Percentiles rank a stretch among this genome's conserved stretches.
Evolutionary conservation across 1,284 basidiomycete species (phyloP).

Genomic region (Agroathelia rolfsii): DNA sequence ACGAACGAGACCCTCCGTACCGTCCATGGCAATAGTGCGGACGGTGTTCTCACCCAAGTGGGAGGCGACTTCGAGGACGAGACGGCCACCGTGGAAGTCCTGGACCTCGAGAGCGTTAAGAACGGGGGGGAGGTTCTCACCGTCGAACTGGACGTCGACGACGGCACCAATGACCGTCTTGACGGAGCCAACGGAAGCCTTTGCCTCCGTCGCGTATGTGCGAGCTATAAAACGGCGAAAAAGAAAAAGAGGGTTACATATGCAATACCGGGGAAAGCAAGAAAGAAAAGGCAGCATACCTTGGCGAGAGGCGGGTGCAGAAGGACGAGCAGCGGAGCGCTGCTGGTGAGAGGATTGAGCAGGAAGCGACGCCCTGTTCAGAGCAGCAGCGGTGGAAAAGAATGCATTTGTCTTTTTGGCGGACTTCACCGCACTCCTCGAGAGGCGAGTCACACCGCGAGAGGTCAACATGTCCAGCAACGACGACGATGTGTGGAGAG

Average conservation of each 20-base stretch:
- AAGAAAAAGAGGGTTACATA: conserved; percentile 13
- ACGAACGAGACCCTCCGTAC: conserved; percentile 99
- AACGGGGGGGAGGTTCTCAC: conserved; percentile 88
- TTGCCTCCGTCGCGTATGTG: conserved; percentile 86
- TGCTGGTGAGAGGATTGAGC: conserved; percentile 23
- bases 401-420: conserved; percentile 66
- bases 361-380: conserved; percentile 23
- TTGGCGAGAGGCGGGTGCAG: conserved; percentile 33
- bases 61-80: conserved; percentile 93
- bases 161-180: conserved; percentile 98
- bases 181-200: conserved; percentile 61
- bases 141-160: conserved; percentile 95
- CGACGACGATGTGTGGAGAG: conserved; percentile 20
- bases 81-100: conserved; percentile 84
- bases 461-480: conserved; percentile 61
- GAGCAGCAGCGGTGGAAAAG: conserved; percentile 60
- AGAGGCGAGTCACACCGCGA: conserved; percentile 74
- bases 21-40: conserved; percentile 96
- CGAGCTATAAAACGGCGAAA: conserved; percentile 43
- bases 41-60: conserved; percentile 99
- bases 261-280: conserved; percentile 10
- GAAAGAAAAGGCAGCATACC: conserved; percentile 14
- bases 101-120: conserved; percentile 97
- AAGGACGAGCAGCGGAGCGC: conserved; percentile 29
- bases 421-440: conserved; percentile 67